Evolutionary conservation across 2,329 filamentous ascomycete species (phyloP).

Genomic region (Aspergillus quadrilineatus): DNA sequence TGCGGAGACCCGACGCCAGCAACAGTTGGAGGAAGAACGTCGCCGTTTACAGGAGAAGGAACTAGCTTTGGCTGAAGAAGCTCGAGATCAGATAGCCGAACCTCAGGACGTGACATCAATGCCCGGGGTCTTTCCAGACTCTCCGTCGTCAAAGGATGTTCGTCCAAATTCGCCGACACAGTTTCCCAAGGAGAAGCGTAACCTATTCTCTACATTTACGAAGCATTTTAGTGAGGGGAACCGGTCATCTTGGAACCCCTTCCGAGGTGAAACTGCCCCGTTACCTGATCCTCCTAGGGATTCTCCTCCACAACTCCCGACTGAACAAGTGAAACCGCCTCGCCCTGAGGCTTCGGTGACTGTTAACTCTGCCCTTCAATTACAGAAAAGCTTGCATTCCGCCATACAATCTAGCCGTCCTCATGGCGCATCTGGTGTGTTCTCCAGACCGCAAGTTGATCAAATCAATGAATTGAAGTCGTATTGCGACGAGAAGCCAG

Average conservation of each 20-base stretch:
- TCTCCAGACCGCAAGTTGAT: constrained; percentile 68
- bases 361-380: constrained; percentile 40
- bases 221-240: constrained; percentile 64
- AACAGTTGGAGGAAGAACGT: constrained; percentile 69
- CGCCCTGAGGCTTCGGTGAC: constrained; percentile 33
- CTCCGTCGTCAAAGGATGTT: constrained; percentile 52
- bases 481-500: constrained; percentile 78
- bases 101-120: constrained; percentile 51
- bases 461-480: constrained; percentile 77
- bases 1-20: constrained; percentile 76
- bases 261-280: constrained; percentile 23
- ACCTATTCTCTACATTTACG: constrained; percentile 67
- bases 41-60: constrained; percentile 64
- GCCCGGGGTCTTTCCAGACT: constrained; percentile 72
- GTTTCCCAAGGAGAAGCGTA: constrained; percentile 44
- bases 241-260: constrained; percentile 23
- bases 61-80: constrained; percentile 47
- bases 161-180: constrained; percentile 24
- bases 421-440: constrained; percentile 71
- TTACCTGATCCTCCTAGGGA: constrained; percentile 24
- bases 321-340: constrained; percentile 33
- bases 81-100: constrained; percentile 21
- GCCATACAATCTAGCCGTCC: constrained; percentile 77
- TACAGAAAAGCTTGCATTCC: constrained; percentile 60
- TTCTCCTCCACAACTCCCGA: constrained; percentile 43